Percentiles rank a stretch among this genome's conserved stretches.
These are phyloP conservation scores for Litchi chinensis DNA, from an alignment of 345 rosid genomes.

Conservation along the genomic window DNA sequence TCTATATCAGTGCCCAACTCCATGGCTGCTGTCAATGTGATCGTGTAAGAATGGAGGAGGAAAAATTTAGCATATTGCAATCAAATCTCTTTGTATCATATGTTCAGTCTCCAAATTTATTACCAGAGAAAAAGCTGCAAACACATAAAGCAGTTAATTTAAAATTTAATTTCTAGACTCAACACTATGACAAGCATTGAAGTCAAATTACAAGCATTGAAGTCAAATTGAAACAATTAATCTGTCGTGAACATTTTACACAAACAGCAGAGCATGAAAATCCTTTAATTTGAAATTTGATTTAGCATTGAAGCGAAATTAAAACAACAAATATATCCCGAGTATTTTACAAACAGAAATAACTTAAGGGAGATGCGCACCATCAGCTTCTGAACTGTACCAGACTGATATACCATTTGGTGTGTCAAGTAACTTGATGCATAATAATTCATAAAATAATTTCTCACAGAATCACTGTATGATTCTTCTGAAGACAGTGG, in stretches of 20 bases:
- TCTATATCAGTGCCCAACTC: neutral
- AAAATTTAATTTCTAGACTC: neutral
- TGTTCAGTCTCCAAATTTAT: constrained; percentile 3
- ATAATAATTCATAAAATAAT: constrained; percentile 70
- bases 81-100: neutral
- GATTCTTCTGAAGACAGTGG: constrained; percentile 67
- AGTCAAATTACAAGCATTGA: neutral
- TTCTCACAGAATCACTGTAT: constrained; percentile 65
- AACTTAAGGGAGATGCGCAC: constrained; percentile 42
- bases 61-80: neutral
- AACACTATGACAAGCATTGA: neutral
- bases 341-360: constrained; percentile 7
- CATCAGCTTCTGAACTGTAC: constrained; percentile 70
- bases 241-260: neutral
- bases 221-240: neutral
- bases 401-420: constrained; percentile 71
- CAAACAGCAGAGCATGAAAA: neutral
- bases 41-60: neutral
- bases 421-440: constrained; percentile 78
- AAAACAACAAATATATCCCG: neutral
- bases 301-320: neutral
- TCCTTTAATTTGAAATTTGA: constrained; percentile 3
- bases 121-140: neutral
- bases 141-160: neutral
- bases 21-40: neutral